Percentiles rank a stretch among this genome's conserved stretches.
These are phyloP conservation scores for Wolfiporia cocos DNA, from an alignment of 1,284 basidiomycete species.

Conservation along the genomic window DNA sequence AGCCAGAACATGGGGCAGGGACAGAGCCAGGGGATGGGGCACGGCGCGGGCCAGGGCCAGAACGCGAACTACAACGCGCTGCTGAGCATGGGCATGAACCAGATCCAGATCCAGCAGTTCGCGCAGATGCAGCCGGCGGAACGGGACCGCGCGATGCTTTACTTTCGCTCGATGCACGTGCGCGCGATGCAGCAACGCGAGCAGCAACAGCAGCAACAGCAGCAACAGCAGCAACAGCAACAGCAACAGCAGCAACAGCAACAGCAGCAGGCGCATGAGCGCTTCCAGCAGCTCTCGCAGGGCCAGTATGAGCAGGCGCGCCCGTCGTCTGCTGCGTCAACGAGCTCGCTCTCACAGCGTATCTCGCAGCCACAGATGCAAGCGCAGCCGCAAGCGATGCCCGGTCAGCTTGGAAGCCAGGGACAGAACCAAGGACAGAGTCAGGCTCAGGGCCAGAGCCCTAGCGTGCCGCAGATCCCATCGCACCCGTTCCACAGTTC, in stretches of 20 bases:
- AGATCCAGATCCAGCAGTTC: conserved; percentile 14
- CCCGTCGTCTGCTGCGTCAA: conserved; percentile 15
- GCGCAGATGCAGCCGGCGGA: conserved; percentile 10
- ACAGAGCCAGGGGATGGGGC: not conserved
- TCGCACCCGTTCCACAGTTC: conserved; percentile 9
- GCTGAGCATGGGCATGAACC: conserved; percentile 4
- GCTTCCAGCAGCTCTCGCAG: conserved; percentile 6
- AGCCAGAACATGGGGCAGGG: too few relatives aligned
- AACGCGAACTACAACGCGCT: not conserved
- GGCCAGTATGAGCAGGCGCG: conserved; percentile 10
- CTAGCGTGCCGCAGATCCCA: conserved; percentile 5
- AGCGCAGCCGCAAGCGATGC: conserved; percentile 1
- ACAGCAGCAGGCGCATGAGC: conserved; percentile 4
- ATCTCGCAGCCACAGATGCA: conserved; percentile 1
- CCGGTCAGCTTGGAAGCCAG: too few relatives aligned
- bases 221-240: conserved; percentile 13
- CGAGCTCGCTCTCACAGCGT: conserved; percentile 10
- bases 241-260: conserved; percentile 3
- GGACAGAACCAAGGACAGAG: conserved; percentile 10
- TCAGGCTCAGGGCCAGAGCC: conserved; percentile 2
- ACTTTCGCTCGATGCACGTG: conserved; percentile 13
- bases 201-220: conserved; percentile 10
- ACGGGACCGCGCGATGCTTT: conserved; percentile 7
- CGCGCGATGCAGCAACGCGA: conserved; percentile 10
- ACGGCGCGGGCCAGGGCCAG: not conserved